Percentiles rank a stretch among this genome's conserved stretches.
phyloP scores from a whole-genome alignment of 2,329 filamentous ascomycete genomes.

The Hypomyces perniciosus region DNA sequence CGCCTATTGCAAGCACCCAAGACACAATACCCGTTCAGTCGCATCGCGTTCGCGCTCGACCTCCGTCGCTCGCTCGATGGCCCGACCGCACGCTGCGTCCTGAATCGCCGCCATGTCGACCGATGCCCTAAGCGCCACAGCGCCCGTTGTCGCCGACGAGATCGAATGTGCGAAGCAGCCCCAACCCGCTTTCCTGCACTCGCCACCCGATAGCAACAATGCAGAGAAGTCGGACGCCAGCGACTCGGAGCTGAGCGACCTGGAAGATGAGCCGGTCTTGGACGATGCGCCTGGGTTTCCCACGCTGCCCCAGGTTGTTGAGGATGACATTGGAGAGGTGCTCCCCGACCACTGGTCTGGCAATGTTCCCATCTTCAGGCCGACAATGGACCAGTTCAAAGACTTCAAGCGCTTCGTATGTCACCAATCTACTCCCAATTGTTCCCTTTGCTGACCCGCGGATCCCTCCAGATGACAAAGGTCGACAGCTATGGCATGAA shows the following conservation, averaged over 20 bases:
- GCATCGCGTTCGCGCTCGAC: slow-evolving; percentile 11
- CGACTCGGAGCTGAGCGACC: slow-evolving; percentile 61
- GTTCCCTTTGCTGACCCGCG: slow-evolving; percentile 22
- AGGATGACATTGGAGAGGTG: slow-evolving; percentile 69
- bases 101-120: slow-evolving; percentile 46
- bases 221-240: slow-evolving; percentile 52
- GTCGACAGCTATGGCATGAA: slow-evolving; percentile 95
- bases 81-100: slow-evolving; percentile 31
- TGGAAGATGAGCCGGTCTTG: slow-evolving; percentile 49
- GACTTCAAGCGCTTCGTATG: slow-evolving; percentile 87
- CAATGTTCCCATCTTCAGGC: slow-evolving; percentile 88
- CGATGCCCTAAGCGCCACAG: slow-evolving; percentile 46
- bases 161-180: slow-evolving; percentile 31
- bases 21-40: slow-evolving; percentile 4
- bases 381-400: slow-evolving; percentile 89
- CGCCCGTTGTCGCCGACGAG: slow-evolving; percentile 27
- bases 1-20: background rate
- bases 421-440: slow-evolving; percentile 14
- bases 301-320: slow-evolving; percentile 25
- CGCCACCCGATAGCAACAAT: slow-evolving; percentile 59
- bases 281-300: slow-evolving; percentile 25
- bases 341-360: slow-evolving; percentile 86
- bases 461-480: slow-evolving; percentile 56
- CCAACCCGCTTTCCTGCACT: slow-evolving; percentile 48
- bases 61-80: slow-evolving; percentile 25